Base-by-base conservation (phyloP, 176 grass and related monocot species). In the Calamus simplicifolius region DNA sequence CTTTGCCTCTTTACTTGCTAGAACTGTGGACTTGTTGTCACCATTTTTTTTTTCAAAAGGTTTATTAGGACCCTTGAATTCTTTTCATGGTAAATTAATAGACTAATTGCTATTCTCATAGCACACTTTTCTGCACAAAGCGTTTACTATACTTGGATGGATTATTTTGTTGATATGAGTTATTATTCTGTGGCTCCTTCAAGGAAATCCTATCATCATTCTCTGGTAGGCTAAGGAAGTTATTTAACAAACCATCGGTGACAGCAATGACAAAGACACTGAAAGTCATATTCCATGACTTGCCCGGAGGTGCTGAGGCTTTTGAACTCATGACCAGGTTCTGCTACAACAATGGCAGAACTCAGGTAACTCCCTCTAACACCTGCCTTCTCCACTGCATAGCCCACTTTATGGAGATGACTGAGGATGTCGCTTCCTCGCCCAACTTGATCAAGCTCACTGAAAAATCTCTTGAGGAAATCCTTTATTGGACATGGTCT, bases 401-500 rank as follows among this genome's bases (percentile, higher is more conserved):
- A 17, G 84, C 81, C 8, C 50, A 75, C 65, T 99, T 89, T 76
- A 65, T 99, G 81, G 94, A 86, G 29, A 92, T 85, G 82, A 26
- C 59, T 15, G 62, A 64, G 27, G 16, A 17, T 25, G 29, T 43
- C 26, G 55, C 58, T 73, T 60, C 68, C 18, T 60, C 75, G 15
- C 63, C 75, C 26, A 89, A 83, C 67, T 58, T 98, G 76, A 62
- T 74, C 0, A 73, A 54, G 50, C 27, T 85, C 64, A 71, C 66
- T 13, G 81, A 92, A 16, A 82, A 80, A 35, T 70, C 63, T 43
- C 67, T 93, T 1, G 84, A 81, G 28, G 82, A 75, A 62, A 89
- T 93, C 58, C 84, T 74, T 27, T 85, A 75, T 25, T 98, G 94
- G 94, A 77, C 88, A 29, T 98, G 94, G 94, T 77, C 78, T 8